Evolutionary conservation across 768 basidiomycete species (phyloP).

Genomic region (Mycena epipterygia): DNA sequence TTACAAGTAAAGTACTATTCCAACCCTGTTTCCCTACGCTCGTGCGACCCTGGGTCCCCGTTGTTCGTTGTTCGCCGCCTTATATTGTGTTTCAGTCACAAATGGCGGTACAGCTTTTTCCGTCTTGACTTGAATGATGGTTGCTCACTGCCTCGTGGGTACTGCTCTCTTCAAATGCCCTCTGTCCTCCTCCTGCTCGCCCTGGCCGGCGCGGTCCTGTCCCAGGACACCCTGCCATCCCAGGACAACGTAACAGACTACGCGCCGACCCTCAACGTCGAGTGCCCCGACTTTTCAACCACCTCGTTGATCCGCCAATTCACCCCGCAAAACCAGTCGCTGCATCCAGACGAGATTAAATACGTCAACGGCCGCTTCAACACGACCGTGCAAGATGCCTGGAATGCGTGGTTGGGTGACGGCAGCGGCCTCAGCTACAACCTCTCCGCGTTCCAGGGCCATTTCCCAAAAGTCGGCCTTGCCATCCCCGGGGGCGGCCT

Average conservation of each 20-base stretch:
- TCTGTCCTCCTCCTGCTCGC: conserved; percentile 25
- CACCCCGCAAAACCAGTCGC: conserved; percentile 62
- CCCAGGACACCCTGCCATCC: conserved; percentile 33
- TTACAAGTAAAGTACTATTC: conserved; percentile 3
- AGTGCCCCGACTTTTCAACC: conserved; percentile 65
- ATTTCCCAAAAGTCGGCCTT: conserved; percentile 68
- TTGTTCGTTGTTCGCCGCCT: neutral
- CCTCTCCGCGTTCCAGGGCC: conserved; percentile 54
- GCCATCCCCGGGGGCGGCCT: conserved; percentile 82
- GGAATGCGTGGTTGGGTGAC: conserved; percentile 73
- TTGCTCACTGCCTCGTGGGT: conserved; percentile 32
- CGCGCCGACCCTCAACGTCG: conserved; percentile 61
- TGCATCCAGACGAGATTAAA: conserved; percentile 62
- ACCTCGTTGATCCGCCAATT: conserved; percentile 65
- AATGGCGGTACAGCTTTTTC: conserved; percentile 14
- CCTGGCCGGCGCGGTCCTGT: conserved; percentile 24
- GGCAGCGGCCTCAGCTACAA: conserved; percentile 67
- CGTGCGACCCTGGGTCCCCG: neutral
- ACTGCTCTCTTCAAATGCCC: conserved; percentile 23
- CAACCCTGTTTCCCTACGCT: neutral
- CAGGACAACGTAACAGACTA: conserved; percentile 60
- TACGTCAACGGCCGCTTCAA: conserved; percentile 62
- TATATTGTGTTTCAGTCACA: neutral
- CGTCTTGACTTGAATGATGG: conserved; percentile 5
- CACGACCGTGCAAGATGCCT: conserved; percentile 59